Evolutionary conservation across 2,329 filamentous ascomycete species (phyloP).

Genomic region (Exophiala sp.): DNA sequence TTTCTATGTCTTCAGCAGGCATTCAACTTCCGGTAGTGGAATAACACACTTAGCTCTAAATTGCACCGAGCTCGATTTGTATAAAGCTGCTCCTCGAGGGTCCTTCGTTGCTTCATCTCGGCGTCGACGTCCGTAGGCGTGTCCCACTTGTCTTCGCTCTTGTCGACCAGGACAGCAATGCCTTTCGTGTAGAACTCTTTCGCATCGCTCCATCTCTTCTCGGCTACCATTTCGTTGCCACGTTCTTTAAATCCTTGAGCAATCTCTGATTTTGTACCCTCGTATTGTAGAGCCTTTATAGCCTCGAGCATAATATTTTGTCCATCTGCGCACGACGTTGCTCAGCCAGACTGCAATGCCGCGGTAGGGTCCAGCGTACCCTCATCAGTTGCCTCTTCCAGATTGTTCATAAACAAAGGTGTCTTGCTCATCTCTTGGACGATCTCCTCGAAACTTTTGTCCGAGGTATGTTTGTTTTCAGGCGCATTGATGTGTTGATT

Average conservation of each 20-base stretch:
- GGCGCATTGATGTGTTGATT: constrained; percentile 29
- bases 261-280: constrained; percentile 81
- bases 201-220: constrained; percentile 70
- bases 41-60: constrained; percentile 62
- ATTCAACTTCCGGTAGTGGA: background rate
- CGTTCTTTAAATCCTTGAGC: constrained; percentile 80
- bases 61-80: constrained; percentile 88
- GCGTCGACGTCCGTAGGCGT: constrained; percentile 49
- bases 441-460: constrained; percentile 48
- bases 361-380: constrained; percentile 33
- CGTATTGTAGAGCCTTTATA: constrained; percentile 82
- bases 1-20: constrained; percentile 48
- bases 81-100: constrained; percentile 68
- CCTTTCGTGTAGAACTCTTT: constrained; percentile 88
- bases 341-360: constrained; percentile 15
- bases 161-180: constrained; percentile 60
- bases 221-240: constrained; percentile 80
- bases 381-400: constrained; percentile 57
- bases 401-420: constrained; percentile 92
- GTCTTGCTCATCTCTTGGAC: constrained; percentile 60
- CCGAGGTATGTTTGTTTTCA: constrained; percentile 28
- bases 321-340: constrained; percentile 39
- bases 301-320: constrained; percentile 82
- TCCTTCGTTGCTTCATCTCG: constrained; percentile 57
- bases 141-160: constrained; percentile 44